Conservation (phyloP, 805 yeast species). For the Starmerella khaoyaiensis region DNA sequence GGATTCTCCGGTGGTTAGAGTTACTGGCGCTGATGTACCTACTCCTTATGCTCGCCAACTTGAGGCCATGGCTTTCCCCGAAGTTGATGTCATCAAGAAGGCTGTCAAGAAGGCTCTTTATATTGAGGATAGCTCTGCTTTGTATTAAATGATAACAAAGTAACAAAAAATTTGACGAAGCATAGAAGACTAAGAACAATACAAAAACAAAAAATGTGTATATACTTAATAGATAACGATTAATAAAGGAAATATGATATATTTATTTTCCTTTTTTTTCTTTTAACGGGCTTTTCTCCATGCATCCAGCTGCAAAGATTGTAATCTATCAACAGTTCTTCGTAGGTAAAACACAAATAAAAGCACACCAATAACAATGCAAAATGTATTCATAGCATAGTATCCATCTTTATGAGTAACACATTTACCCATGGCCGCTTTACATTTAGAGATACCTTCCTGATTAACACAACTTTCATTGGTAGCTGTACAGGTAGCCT, state of each 20-base stretch:
- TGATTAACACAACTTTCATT: slow-evolving; percentile 29
- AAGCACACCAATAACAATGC: slow-evolving; percentile 52
- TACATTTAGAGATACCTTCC: slow-evolving; percentile 39
- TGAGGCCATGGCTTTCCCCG: slow-evolving; percentile 99
- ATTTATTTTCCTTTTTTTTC: not conserved
- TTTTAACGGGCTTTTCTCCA: slow-evolving; percentile 37
- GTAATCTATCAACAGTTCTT: slow-evolving; percentile 48
- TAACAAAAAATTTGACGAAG: not conserved
- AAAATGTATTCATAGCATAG: slow-evolving; percentile 59
- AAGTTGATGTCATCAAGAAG: slow-evolving; percentile 74
- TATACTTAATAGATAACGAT: not conserved
- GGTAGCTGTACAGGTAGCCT: slow-evolving; percentile 39
- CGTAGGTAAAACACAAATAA: slow-evolving; percentile 57
- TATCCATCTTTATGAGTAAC: slow-evolving; percentile 61
- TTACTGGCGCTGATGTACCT: slow-evolving; percentile 99
- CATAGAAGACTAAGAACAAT: not conserved
- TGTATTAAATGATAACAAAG: not conserved
- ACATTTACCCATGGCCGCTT: slow-evolving; percentile 43
- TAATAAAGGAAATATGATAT: too few relatives aligned
- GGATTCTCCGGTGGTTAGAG: slow-evolving; percentile 97
- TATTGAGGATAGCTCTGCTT: slow-evolving; percentile 23
- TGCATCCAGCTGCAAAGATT: slow-evolving; percentile 54
- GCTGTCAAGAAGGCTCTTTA: slow-evolving; percentile 37
- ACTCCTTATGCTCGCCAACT: slow-evolving; percentile 94
- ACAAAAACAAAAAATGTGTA: not conserved